These are phyloP conservation scores for Solanum chiquidenum DNA, from an alignment of 257 asterid species.

Conservation along the genomic window DNA sequence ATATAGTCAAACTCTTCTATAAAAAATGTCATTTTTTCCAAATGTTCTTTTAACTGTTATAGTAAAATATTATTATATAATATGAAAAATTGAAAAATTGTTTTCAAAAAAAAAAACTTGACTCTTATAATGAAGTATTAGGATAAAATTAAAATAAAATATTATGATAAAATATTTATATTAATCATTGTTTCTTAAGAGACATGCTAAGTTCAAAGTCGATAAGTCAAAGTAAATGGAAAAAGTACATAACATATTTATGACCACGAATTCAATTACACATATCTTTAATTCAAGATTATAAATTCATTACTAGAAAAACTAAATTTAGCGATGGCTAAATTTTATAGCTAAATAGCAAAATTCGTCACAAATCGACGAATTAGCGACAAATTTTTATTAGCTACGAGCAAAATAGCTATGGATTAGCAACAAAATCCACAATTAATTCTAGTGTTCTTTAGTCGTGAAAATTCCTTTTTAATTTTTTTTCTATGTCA, in stretches of 20 bases:
- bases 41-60: neutral
- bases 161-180: neutral
- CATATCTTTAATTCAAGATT: neutral
- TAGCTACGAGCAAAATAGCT: too few species aligned
- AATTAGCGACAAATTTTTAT: too few species aligned
- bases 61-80: neutral
- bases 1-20: neutral
- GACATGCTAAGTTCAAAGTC: neutral
- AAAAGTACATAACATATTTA: neutral
- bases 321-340: too few species aligned
- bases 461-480: neutral
- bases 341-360: too few species aligned
- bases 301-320: too few species aligned
- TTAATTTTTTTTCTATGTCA: too few species aligned
- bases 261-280: neutral
- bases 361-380: neutral
- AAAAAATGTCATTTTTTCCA: too few species aligned
- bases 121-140: neutral
- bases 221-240: neutral
- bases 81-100: too few species aligned
- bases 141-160: neutral
- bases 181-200: neutral
- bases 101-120: too few species aligned
- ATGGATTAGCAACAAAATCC: neutral
- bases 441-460: neutral